phyloP scores from a whole-genome alignment of 176 grass and related monocot genomes.

The Musa troglodytarum region DNA sequence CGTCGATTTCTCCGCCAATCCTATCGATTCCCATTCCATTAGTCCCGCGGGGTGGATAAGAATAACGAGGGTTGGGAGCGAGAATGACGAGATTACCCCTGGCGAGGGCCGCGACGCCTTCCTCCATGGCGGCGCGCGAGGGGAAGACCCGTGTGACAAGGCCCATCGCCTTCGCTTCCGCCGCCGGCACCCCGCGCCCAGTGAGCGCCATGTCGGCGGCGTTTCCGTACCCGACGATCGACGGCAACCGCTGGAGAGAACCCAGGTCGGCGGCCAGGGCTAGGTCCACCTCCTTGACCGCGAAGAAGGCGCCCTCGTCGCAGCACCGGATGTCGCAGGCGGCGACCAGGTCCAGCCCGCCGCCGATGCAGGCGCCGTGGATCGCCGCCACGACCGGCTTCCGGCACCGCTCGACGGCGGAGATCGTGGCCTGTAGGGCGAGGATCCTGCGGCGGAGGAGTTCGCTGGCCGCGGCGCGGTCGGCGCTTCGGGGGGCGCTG shows the following conservation, averaged over 20 bases:
- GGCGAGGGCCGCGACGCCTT: conserved; percentile 38
- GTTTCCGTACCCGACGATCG: conserved; percentile 60
- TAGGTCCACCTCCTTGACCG: conserved; percentile 86
- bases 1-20: conserved; percentile 63
- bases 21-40: conserved; percentile 14
- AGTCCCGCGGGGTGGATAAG: no score
- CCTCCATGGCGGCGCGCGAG: conserved; percentile 46
- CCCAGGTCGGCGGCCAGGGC: conserved; percentile 76
- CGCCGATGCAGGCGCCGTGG: conserved; percentile 72
- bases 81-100: conserved; percentile 28
- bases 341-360: conserved; percentile 46
- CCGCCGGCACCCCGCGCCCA: conserved; percentile 42
- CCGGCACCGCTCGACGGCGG: conserved; percentile 55
- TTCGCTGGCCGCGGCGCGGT: conserved; percentile 34
- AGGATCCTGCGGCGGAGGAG: conserved; percentile 46
- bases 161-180: conserved; percentile 75
- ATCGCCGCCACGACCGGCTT: conserved; percentile 69
- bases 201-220: conserved; percentile 62
- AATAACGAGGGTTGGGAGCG: no score
- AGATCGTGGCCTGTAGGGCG: conserved; percentile 44
- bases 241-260: conserved; percentile 54
- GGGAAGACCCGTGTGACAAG: conserved; percentile 60
- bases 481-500: conserved; percentile 1
- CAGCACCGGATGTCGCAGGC: conserved; percentile 69
- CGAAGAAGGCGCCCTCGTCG: conserved; percentile 58